Evolutionary conservation across 305 asterid species (phyloP).

Genomic region (Nicotiana rustica): DNA sequence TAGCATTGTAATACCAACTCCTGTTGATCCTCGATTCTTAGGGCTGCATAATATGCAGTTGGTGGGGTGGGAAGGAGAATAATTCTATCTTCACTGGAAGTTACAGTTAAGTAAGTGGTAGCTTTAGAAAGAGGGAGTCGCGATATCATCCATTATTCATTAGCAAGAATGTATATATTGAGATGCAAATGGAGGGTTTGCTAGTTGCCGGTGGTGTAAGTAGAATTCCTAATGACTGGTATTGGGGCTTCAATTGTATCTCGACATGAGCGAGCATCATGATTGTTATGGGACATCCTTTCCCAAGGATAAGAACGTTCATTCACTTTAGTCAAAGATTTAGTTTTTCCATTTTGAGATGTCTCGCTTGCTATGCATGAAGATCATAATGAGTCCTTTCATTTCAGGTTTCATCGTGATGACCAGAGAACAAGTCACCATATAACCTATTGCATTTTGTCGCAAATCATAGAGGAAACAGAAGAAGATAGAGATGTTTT

Average conservation of each 20-base stretch:
- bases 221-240: not conserved
- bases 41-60: not conserved
- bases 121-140: not conserved
- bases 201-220: not conserved
- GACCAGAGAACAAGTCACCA: slow-evolving; percentile 20
- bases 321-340: not conserved
- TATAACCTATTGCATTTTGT: slow-evolving; percentile 36
- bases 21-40: not conserved
- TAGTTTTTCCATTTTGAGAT: not conserved
- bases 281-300: slow-evolving; percentile 7
- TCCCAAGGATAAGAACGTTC: not conserved
- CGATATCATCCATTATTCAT: not conserved
- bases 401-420: slow-evolving; percentile 39
- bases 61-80: slow-evolving; percentile 16
- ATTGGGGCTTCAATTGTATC: not conserved
- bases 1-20: not conserved
- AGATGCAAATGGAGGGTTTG: not conserved
- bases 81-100: not conserved
- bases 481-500: slow-evolving; percentile 71
- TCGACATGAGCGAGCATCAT: not conserved
- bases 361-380: not conserved
- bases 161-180: not conserved
- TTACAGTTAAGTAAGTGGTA: slow-evolving; percentile 1
- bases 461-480: slow-evolving; percentile 40
- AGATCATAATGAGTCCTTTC: slow-evolving; percentile 17